Percentiles rank a stretch among this genome's conserved stretches.
Conservation (phyloP, 2,329 filamentous ascomycete genomes). For the Epichloe amarillans region DNA sequence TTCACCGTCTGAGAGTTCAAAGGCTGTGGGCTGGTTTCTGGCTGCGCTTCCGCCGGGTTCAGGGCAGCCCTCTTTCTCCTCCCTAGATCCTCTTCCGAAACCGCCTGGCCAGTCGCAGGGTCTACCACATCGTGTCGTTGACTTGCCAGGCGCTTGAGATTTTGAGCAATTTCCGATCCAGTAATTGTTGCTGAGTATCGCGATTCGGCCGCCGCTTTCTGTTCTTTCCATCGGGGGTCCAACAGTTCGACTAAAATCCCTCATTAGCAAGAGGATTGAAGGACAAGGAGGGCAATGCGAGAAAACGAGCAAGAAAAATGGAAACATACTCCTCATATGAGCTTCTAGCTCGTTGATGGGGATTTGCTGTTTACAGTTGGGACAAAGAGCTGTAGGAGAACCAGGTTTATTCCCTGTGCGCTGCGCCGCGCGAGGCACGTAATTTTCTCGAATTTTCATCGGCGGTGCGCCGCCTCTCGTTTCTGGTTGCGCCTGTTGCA, state of each 20-base stretch:
- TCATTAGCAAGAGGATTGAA: neutral
- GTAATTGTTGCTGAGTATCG: constrained; percentile 76
- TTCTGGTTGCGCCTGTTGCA: constrained; percentile 67
- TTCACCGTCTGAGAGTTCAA: constrained; percentile 55
- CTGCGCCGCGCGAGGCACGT: constrained; percentile 72
- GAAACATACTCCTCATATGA: constrained; percentile 67
- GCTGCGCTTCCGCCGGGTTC: constrained; percentile 51
- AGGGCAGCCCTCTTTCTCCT: constrained; percentile 63
- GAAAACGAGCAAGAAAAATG: neutral
- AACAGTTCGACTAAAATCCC: constrained; percentile 62
- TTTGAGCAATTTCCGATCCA: constrained; percentile 78
- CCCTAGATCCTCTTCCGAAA: constrained; percentile 60
- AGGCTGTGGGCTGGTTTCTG: constrained; percentile 42
- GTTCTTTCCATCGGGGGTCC: constrained; percentile 91
- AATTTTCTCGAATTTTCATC: constrained; percentile 89
- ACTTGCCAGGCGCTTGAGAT: constrained; percentile 86
- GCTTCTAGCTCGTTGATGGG: constrained; percentile 78
- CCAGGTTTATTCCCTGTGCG: constrained; percentile 53
- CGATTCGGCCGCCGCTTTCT: constrained; percentile 77
- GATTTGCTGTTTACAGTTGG: constrained; percentile 85
- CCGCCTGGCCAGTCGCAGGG: constrained; percentile 48
- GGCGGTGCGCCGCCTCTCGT: constrained; percentile 53
- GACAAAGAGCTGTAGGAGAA: constrained; percentile 62
- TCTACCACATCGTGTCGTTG: constrained; percentile 85
- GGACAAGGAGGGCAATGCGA: neutral